Evolutionary conservation across 2,329 filamentous ascomycete genomes (phyloP).

Genomic region (Aspergillus neotritici): DNA sequence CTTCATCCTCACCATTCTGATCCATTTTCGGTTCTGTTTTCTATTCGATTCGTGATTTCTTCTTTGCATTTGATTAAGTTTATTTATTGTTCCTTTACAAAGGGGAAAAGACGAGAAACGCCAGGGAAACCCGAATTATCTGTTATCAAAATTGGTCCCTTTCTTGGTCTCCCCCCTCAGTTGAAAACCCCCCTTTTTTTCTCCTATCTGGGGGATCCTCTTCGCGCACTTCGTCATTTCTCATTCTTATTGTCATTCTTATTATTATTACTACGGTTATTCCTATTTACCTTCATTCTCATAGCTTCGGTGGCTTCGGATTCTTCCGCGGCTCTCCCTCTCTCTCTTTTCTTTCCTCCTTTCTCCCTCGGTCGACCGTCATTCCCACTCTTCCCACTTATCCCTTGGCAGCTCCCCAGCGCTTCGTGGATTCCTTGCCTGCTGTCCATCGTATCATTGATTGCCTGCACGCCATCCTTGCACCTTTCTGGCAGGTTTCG

Average conservation of each 20-base stretch:
- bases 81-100: not conserved
- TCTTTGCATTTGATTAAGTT: not conserved
- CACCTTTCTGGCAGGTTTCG: not conserved
- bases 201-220: conserved; percentile 4
- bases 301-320: too few species aligned
- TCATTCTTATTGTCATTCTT: conserved; percentile 31
- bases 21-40: too few species aligned
- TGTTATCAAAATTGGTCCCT: conserved; percentile 4
- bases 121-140: not conserved
- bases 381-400: conserved; percentile 11
- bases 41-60: too few species aligned
- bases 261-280: conserved; percentile 35
- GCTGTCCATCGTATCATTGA: conserved; percentile 13
- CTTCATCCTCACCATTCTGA: not conserved
- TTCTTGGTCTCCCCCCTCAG: conserved; percentile 8
- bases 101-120: not conserved
- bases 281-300: too few species aligned
- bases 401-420: conserved; percentile 14
- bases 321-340: not conserved
- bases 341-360: conserved; percentile 11
- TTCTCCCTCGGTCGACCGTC: conserved; percentile 7
- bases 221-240: conserved; percentile 19
- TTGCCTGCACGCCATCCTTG: conserved; percentile 8
- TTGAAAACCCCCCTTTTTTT: conserved; percentile 5
- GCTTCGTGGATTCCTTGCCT: conserved; percentile 10